phyloP scores from a whole-genome alignment of 2,329 filamentous ascomycete genomes.

The Ophiostoma montium region DNA sequence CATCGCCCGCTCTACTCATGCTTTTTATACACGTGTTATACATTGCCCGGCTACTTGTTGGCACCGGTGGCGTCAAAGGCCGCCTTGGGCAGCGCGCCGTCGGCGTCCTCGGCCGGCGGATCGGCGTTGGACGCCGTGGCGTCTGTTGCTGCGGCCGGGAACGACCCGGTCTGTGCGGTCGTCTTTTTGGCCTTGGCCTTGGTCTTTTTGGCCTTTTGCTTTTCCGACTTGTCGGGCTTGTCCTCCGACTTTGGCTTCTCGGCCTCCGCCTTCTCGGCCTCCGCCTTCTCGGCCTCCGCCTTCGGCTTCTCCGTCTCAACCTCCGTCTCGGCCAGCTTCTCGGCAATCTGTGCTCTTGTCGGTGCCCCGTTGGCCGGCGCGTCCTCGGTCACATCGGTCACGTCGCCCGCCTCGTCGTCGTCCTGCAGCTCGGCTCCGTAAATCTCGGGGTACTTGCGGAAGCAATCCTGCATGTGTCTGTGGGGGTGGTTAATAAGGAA shows the following conservation, averaged over 20 bases:
- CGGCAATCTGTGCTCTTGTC: neutral
- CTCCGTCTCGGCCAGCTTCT: neutral
- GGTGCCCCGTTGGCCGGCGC: neutral
- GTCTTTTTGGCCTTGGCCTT: neutral
- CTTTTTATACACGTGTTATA: constrained; percentile 1
- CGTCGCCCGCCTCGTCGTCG: neutral
- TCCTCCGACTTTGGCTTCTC: neutral
- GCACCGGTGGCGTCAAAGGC: constrained; percentile 1
- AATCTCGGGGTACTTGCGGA: constrained; percentile 79
- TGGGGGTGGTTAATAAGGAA: constrained; percentile 5
- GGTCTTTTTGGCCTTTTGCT: neutral
- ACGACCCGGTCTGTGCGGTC: neutral
- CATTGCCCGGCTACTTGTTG: neutral
- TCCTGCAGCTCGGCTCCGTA: constrained; percentile 43
- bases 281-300: neutral
- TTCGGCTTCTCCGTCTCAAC: neutral
- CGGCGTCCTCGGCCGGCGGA: neutral
- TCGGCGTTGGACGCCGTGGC: neutral
- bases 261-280: neutral
- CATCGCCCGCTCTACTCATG: no score
- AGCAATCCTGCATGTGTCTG: constrained; percentile 95
- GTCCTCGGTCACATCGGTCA: neutral
- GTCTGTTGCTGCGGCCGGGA: neutral
- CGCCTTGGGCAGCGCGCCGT: neutral
- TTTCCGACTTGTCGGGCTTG: neutral